Evolutionary conservation across 495 filamentous ascomycete species (phyloP), one percentile per base, ranked within the genome.

Genomic region (Elasticomyces elasticus): DNA sequence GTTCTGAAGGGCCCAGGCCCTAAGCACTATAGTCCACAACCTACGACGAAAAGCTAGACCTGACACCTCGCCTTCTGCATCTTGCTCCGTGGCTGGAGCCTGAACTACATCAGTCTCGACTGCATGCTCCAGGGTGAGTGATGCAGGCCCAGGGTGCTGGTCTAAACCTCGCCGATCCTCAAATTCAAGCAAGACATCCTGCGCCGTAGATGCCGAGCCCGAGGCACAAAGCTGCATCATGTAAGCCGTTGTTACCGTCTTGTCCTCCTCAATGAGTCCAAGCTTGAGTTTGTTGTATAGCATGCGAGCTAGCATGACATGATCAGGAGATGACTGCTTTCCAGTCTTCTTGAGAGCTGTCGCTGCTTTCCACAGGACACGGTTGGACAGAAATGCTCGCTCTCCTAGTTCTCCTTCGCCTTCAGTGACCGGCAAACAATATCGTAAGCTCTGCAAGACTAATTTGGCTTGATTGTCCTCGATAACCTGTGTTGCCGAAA

Each of bases 381-480:
- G 5, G 35, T 17, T 17, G 12, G 35, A 13, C 13, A 40, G 35
- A 12, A 40, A 17, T 40, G 35, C 5, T 17, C 19, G 4, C 2
- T 40, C 12, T 5, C 13, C 35, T 15, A 12, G 13, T n/a, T 40
- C 35, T 5, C 13, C 5, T 22, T 7, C 54, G 20, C 2, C 35
- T 17, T 31, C 12, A 20, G 22, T 17, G 10, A 4, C 27, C 7
- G 25, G 4, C 11, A 43, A 37, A 30, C 40, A 68, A 65, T 87
- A 73, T 26, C 72, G 68, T 53, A 86, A 78, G 17, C 86, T 79
- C 1, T 68, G 64, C 15, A 74, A 56, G 31, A 79, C 72, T 49
- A 81, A 69, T 17, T 70, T 64, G 10, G 82, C 84, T 63, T 94
- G 83, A 27, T 80, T 79, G 20, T 78, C 74, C 54, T 82, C 86